These are phyloP conservation scores for Dinochytrium kinnereticum DNA, from an alignment of 371 early-diverging fungal species.

Conservation along the genomic window DNA sequence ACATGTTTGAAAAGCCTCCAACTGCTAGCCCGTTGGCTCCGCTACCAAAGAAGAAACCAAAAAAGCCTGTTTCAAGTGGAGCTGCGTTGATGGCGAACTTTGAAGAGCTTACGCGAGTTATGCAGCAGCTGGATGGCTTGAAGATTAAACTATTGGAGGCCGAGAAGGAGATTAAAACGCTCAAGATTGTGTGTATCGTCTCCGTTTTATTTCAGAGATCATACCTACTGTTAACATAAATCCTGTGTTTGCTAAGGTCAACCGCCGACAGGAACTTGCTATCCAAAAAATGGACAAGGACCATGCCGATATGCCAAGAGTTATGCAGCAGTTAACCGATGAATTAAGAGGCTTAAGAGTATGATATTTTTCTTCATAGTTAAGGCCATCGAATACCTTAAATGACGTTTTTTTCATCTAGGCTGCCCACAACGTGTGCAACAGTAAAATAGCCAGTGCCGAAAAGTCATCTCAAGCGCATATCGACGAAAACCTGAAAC, in stretches of 20 bases:
- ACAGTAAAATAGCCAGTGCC: slow-evolving; percentile 11
- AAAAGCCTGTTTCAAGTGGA: neutral
- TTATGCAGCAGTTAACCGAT: slow-evolving; percentile 28
- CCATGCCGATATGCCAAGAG: slow-evolving; percentile 25
- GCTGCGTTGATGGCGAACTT: slow-evolving; percentile 3
- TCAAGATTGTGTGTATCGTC: slow-evolving; percentile 35
- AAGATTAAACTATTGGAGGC: slow-evolving; percentile 22
- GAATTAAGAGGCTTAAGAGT: slow-evolving; percentile 36
- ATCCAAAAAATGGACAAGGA: slow-evolving; percentile 34
- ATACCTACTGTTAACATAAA: no score
- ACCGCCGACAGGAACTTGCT: slow-evolving; percentile 35
- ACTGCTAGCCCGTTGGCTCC: neutral
- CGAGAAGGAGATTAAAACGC: slow-evolving; percentile 32
- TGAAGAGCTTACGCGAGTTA: slow-evolving; percentile 27
- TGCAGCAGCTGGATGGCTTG: slow-evolving; percentile 25
- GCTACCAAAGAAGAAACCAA: neutral
- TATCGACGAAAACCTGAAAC: slow-evolving; percentile 25
- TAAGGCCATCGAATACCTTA: no score
- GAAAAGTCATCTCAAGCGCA: slow-evolving; percentile 23
- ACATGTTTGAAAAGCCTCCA: neutral
- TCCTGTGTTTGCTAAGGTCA: slow-evolving; percentile 14
- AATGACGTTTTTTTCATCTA: no score
- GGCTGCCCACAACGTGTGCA: slow-evolving; percentile 9
- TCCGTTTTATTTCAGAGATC: no score
- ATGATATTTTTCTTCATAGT: no score